Percentiles rank a stretch among this genome's conserved stretches.
phyloP scores from a whole-genome alignment of 1,284 basidiomycete genomes.

The Rhodotorula sp. region DNA sequence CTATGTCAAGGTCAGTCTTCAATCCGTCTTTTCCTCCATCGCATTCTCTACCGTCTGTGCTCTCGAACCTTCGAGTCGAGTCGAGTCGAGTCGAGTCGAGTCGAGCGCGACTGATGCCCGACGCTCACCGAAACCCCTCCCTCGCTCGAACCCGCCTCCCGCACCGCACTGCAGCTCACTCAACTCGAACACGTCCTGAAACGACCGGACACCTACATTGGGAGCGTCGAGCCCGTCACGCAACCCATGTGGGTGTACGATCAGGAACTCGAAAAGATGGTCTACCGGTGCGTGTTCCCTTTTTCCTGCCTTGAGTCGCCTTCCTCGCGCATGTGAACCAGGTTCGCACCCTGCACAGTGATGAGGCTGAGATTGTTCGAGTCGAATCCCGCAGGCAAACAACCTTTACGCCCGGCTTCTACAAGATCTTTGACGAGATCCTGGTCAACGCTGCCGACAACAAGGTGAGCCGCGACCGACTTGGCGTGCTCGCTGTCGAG shows the following conservation, averaged over 20 bases:
- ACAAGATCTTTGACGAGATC: conserved; percentile 99
- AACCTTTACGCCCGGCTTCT: conserved; percentile 94
- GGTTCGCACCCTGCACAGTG: neutral
- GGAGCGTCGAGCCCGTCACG: conserved; percentile 81
- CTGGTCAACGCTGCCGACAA: conserved; percentile 99
- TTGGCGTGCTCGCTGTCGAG: neutral
- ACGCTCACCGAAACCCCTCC: conserved; percentile 36
- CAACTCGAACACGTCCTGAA: conserved; percentile 96
- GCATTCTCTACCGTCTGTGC: too few species aligned
- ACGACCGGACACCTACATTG: conserved; percentile 98
- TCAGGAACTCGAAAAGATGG: conserved; percentile 72
- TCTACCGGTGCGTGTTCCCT: conserved; percentile 60
- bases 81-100: too few species aligned
- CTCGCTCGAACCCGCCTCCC: neutral
- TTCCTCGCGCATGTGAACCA: too few species aligned
- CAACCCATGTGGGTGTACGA: conserved; percentile 92
- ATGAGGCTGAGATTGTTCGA: too few species aligned
- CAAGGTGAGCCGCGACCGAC: conserved; percentile 63
- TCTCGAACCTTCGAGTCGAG: conserved; percentile 37
- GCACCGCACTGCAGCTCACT: conserved; percentile 63
- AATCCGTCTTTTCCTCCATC: too few species aligned
- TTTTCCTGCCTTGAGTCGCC: neutral
- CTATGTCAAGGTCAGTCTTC: conserved; percentile 44
- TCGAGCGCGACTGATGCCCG: conserved; percentile 18
- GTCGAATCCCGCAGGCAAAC: conserved; percentile 50